A percentile compares a stretch with the other conserved stretches of the same genome.
phyloP scores from a whole-genome alignment of 306 rosid species.

The Begonia peltatifolia region DNA sequence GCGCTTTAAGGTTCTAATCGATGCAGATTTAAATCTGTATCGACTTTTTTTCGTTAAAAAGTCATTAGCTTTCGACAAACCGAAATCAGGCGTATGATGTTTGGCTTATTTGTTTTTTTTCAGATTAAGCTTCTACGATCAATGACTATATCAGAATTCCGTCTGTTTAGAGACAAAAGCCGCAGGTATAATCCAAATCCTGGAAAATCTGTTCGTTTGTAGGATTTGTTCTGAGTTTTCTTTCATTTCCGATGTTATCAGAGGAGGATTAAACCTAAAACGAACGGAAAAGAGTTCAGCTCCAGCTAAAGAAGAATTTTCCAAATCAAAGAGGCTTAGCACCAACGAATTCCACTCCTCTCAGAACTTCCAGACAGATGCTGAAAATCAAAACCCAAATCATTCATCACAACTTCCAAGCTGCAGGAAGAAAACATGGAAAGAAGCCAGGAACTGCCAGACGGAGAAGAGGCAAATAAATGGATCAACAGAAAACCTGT shows the following conservation, averaged over 20 bases:
- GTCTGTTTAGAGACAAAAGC: slow-evolving; percentile 21
- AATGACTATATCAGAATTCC: slow-evolving; percentile 27
- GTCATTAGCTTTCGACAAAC: neutral
- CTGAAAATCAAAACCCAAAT: slow-evolving; percentile 42
- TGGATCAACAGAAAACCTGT: slow-evolving; percentile 2
- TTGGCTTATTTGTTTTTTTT: neutral
- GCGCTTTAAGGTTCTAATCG: slow-evolving; percentile 19
- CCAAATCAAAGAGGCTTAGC: slow-evolving; percentile 8
- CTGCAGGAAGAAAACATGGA: slow-evolving; percentile 12
- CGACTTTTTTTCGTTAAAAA: neutral
- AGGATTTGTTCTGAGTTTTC: too few species aligned
- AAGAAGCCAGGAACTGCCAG: slow-evolving; percentile 9
- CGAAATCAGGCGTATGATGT: neutral
- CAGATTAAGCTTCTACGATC: slow-evolving; percentile 32
- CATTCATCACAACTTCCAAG: slow-evolving; percentile 5
- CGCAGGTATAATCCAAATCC: slow-evolving; percentile 19
- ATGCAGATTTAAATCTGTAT: neutral
- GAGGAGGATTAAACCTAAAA: slow-evolving; percentile 12
- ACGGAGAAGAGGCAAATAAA: slow-evolving; percentile 5
- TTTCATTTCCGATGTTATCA: neutral
- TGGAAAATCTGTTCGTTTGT: too few species aligned
- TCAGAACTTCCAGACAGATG: slow-evolving; percentile 10
- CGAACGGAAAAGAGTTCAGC: slow-evolving; percentile 3
- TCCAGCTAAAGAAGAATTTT: slow-evolving; percentile 9
- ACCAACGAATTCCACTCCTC: slow-evolving; percentile 12